Evolutionary conservation across 2,329 filamentous ascomycete species (phyloP).

Genomic region (Eutypa lata): DNA sequence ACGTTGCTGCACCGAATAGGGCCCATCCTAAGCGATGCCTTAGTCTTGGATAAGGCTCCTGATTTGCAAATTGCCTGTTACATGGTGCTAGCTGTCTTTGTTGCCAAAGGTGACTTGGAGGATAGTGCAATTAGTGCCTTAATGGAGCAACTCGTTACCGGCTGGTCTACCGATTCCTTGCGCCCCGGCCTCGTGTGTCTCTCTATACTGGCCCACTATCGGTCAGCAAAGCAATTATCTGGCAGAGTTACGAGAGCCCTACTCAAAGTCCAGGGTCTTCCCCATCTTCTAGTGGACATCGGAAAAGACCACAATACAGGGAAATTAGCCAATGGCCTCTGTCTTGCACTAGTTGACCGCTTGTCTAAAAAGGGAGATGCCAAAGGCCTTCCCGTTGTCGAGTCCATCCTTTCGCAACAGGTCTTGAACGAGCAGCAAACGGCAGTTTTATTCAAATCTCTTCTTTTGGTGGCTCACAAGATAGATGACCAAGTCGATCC

Average conservation of each 20-base stretch:
- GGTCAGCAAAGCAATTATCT: slow-evolving; percentile 67
- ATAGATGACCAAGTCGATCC: slow-evolving; percentile 53
- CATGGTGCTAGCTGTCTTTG: slow-evolving; percentile 84
- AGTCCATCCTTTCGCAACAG: slow-evolving; percentile 56
- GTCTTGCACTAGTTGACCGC: slow-evolving; percentile 60
- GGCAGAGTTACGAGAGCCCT: slow-evolving; percentile 67
- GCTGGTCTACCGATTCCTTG: slow-evolving; percentile 72
- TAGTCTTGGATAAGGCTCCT: slow-evolving; percentile 71
- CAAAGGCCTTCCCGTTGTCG: slow-evolving; percentile 56
- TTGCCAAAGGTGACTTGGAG: slow-evolving; percentile 74
- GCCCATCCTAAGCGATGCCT: slow-evolving; percentile 72
- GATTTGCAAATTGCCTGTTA: slow-evolving; percentile 85
- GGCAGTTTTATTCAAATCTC: slow-evolving; percentile 61
- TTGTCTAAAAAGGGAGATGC: slow-evolving; percentile 58
- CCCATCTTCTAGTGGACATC: slow-evolving; percentile 58
- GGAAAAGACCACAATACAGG: slow-evolving; percentile 65
- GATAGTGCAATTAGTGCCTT: slow-evolving; percentile 79
- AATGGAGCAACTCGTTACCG: slow-evolving; percentile 82
- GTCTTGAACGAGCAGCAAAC: slow-evolving; percentile 62
- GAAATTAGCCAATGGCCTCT: slow-evolving; percentile 70
- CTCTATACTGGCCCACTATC: slow-evolving; percentile 77
- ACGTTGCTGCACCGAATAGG: slow-evolving; percentile 65
- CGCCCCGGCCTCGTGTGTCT: slow-evolving; percentile 75
- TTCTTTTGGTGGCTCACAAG: slow-evolving; percentile 59
- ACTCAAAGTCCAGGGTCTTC: slow-evolving; percentile 59